phyloP scores from a whole-genome alignment of 345 rosid genomes.

The Turnera subulata region DNA sequence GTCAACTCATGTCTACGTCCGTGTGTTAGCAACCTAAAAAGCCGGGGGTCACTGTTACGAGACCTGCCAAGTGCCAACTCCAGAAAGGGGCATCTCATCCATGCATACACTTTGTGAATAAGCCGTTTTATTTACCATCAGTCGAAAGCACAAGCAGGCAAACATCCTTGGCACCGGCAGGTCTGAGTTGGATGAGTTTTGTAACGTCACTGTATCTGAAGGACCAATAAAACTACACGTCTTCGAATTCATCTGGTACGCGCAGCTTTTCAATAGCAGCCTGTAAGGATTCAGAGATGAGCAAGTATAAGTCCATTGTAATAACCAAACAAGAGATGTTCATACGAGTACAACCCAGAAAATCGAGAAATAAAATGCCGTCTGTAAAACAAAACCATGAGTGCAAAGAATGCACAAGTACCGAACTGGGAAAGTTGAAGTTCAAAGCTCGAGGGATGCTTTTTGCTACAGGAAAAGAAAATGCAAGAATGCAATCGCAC shows the following conservation, averaged over 20 bases:
- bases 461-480: neutral
- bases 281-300: conserved; percentile 27
- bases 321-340: neutral
- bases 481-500: conserved; percentile 25
- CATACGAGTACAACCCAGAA: too few species aligned
- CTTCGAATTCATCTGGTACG: conserved; percentile 84
- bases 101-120: conserved; percentile 1
- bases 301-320: neutral
- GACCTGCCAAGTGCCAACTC: conserved; percentile 14
- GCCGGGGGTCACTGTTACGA: conserved; percentile 21
- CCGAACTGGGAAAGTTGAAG: neutral
- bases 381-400: too few species aligned
- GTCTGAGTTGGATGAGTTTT: conserved; percentile 18
- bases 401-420: neutral
- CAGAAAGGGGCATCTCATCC: neutral
- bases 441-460: neutral
- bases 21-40: conserved; percentile 24
- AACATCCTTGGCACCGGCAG: conserved; percentile 15
- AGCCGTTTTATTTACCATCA: conserved; percentile 14
- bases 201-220: too few species aligned
- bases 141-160: conserved; percentile 49
- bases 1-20: conserved; percentile 3
- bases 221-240: conserved; percentile 25
- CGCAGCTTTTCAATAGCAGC: conserved; percentile 97
- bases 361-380: too few species aligned